Conservation (phyloP, 1,139 yeast species). For the Protomyces gravidus region DNA sequence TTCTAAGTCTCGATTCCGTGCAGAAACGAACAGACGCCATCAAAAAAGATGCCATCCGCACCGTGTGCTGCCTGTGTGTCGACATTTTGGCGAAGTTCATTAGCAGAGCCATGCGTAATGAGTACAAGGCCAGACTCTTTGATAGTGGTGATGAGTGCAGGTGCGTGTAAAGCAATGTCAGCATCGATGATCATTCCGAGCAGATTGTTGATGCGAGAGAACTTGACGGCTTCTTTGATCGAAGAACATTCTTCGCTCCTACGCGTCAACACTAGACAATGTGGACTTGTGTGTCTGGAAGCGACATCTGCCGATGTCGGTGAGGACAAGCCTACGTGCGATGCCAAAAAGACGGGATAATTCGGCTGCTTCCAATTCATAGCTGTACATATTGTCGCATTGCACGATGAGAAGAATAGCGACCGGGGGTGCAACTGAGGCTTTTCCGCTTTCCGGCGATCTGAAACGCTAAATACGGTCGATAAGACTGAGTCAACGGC, state of each 20-base stretch:
- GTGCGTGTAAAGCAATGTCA: slow-evolving; percentile 50
- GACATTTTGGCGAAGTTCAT: slow-evolving; percentile 34
- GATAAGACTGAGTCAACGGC: slow-evolving; percentile 72
- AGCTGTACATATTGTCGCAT: slow-evolving; percentile 83
- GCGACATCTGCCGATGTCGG: slow-evolving; percentile 36
- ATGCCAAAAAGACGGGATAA: slow-evolving; percentile 39
- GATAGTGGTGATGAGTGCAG: slow-evolving; percentile 68
- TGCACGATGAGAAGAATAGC: slow-evolving; percentile 74
- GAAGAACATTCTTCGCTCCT: slow-evolving; percentile 50
- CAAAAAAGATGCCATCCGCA: slow-evolving; percentile 19
- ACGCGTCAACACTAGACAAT: slow-evolving; percentile 38
- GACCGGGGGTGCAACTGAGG: slow-evolving; percentile 28
- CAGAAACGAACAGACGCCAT: slow-evolving; percentile 12
- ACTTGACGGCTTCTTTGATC: slow-evolving; percentile 60
- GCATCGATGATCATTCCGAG: slow-evolving; percentile 58
- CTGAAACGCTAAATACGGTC: slow-evolving; percentile 71
- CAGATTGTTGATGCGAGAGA: slow-evolving; percentile 75
- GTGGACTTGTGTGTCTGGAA: slow-evolving; percentile 38
- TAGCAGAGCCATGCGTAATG: slow-evolving; percentile 52
- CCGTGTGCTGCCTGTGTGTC: slow-evolving; percentile 26
- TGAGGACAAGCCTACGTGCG: slow-evolving; percentile 11
- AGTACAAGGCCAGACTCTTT: slow-evolving; percentile 76
- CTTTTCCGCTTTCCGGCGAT: slow-evolving; percentile 5
- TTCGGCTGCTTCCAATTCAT: slow-evolving; percentile 98
- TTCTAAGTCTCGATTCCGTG: slow-evolving; percentile 20